These are phyloP conservation scores for Exophiala dermatitidis DNA, from an alignment of 2,329 filamentous ascomycete genomes.

Conservation along the genomic window DNA sequence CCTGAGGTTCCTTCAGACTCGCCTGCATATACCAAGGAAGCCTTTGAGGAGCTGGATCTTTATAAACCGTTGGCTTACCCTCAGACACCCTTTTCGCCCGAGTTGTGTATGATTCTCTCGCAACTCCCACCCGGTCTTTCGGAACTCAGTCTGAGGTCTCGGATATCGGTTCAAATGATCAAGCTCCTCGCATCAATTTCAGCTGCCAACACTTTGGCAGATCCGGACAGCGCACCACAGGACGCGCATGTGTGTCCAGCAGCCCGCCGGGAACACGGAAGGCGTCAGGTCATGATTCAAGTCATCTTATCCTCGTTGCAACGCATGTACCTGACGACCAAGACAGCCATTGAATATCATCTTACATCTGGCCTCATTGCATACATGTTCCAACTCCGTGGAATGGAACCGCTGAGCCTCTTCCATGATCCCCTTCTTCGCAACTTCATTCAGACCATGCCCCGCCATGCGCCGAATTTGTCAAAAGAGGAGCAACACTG, in stretches of 20 bases:
- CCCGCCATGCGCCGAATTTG: slow-evolving; percentile 10
- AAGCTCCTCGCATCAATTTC: slow-evolving; percentile 19
- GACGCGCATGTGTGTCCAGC: not conserved
- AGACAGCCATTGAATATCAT: slow-evolving; percentile 12
- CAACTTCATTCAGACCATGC: slow-evolving; percentile 18
- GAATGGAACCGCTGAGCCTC: slow-evolving; percentile 16
- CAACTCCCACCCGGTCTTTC: slow-evolving; percentile 19
- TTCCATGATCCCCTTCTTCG: slow-evolving; percentile 26
- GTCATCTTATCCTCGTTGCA: slow-evolving; percentile 22
- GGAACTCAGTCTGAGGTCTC: slow-evolving; percentile 17
- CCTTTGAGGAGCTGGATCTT: slow-evolving; percentile 19
- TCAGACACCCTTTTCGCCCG: slow-evolving; percentile 17
- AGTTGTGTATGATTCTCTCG: slow-evolving; percentile 18
- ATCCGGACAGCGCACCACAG: not conserved
- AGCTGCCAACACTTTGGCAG: slow-evolving; percentile 3
- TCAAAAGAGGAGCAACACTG: slow-evolving; percentile 11
- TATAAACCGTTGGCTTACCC: slow-evolving; percentile 21
- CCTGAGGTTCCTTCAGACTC: slow-evolving; percentile 15
- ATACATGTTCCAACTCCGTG: slow-evolving; percentile 20
- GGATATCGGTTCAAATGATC: slow-evolving; percentile 22
- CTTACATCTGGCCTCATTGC: slow-evolving; percentile 19
- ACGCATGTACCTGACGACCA: slow-evolving; percentile 19
- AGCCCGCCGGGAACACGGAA: slow-evolving; percentile 3
- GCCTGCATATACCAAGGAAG: slow-evolving; percentile 13
- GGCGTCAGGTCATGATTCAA: slow-evolving; percentile 13